Evolutionary conservation across 2,329 filamentous ascomycete species (phyloP).

Genomic region (Clarireedia homoeocarpa): DNA sequence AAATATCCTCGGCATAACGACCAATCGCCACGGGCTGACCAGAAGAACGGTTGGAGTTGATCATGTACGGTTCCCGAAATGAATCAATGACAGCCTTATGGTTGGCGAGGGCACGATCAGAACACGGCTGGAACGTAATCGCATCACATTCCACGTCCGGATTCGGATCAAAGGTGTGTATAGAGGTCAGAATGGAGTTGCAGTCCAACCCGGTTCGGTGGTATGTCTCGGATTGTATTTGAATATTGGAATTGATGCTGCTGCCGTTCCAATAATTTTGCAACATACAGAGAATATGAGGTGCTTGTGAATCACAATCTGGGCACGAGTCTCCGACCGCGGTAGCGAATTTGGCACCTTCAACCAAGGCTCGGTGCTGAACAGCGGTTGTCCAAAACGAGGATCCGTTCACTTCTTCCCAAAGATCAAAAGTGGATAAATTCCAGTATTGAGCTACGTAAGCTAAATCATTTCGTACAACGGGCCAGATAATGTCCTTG

Average conservation of each 20-base stretch:
- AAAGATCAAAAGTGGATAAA: slow-evolving; percentile 61
- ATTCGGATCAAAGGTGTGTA: slow-evolving; percentile 60
- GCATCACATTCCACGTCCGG: slow-evolving; percentile 51
- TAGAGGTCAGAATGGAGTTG: slow-evolving; percentile 59
- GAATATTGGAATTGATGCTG: slow-evolving; percentile 64
- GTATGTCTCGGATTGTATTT: slow-evolving; percentile 37
- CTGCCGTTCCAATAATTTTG: slow-evolving; percentile 66
- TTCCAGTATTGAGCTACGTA: slow-evolving; percentile 70
- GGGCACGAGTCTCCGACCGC: slow-evolving; percentile 51
- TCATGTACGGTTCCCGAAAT: slow-evolving; percentile 56
- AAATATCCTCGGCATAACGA: slow-evolving; percentile 62
- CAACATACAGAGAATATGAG: slow-evolving; percentile 63
- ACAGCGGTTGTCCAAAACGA: slow-evolving; percentile 72
- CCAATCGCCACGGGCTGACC: slow-evolving; percentile 58
- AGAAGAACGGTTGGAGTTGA: slow-evolving; percentile 57
- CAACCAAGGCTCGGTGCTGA: slow-evolving; percentile 52
- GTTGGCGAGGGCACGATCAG: slow-evolving; percentile 53
- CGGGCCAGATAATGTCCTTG: slow-evolving; percentile 56
- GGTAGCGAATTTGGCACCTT: slow-evolving; percentile 59
- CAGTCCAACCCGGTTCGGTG: slow-evolving; percentile 62
- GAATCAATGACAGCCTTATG: slow-evolving; percentile 68
- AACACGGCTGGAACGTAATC: slow-evolving; percentile 61
- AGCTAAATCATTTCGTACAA: slow-evolving; percentile 65
- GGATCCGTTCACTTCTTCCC: slow-evolving; percentile 70
- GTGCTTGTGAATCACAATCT: slow-evolving; percentile 53